phyloP scores from a whole-genome alignment of 768 basidiomycete species.

The Trichaptum fuscoviolaceum region DNA sequence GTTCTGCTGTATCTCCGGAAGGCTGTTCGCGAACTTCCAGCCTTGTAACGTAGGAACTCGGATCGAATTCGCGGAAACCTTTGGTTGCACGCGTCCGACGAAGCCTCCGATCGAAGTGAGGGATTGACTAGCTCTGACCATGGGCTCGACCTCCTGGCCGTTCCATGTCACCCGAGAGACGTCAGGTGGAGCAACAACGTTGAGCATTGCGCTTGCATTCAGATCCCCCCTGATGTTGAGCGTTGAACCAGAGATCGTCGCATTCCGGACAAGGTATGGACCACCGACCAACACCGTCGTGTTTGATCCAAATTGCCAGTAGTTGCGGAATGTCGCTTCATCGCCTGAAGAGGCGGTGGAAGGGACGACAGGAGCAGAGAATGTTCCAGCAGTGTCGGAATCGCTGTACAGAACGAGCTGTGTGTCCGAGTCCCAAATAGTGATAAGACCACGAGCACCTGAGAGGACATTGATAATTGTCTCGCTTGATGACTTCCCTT shows the following conservation, averaged over 20 bases:
- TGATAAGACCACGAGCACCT: slow-evolving; percentile 53
- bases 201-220: slow-evolving; percentile 50
- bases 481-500: slow-evolving; percentile 17
- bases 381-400: slow-evolving; percentile 57
- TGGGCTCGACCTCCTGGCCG: slow-evolving; percentile 39
- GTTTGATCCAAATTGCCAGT: slow-evolving; percentile 72
- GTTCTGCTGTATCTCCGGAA: slow-evolving; percentile 56
- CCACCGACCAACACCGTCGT: slow-evolving; percentile 50
- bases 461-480: slow-evolving; percentile 50
- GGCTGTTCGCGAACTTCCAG: slow-evolving; percentile 72
- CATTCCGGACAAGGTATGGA: slow-evolving; percentile 42
- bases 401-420: slow-evolving; percentile 70
- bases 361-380: slow-evolving; percentile 67
- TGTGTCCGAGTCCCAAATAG: slow-evolving; percentile 59
- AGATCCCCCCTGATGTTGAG: slow-evolving; percentile 69
- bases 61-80: slow-evolving; percentile 27
- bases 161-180: slow-evolving; percentile 68
- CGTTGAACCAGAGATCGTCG: slow-evolving; percentile 23
- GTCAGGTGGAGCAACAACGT: slow-evolving; percentile 54
- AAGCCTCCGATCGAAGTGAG: slow-evolving; percentile 35
- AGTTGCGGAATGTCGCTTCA: slow-evolving; percentile 41
- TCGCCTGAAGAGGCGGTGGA: slow-evolving; percentile 2
- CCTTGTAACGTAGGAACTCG: slow-evolving; percentile 42
- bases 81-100: slow-evolving; percentile 37
- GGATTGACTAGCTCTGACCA: slow-evolving; percentile 24